Conservation (phyloP, 208 protist species). For the Angomonas ambiguus region DNA sequence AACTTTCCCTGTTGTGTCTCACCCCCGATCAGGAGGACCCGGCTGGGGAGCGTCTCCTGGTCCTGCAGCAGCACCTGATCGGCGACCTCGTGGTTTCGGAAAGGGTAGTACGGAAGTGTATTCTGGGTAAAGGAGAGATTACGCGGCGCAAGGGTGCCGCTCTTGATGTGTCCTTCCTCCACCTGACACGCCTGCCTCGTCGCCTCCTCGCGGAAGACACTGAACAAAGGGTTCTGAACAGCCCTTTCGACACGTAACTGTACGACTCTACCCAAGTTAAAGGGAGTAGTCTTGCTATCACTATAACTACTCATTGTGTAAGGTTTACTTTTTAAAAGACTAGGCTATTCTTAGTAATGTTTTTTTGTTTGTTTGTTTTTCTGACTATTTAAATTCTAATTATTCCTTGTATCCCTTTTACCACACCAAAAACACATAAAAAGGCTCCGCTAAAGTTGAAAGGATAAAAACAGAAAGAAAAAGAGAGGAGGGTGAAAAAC, state of each 20-base stretch:
- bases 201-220: conserved; percentile 64
- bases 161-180: conserved; percentile 21
- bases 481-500: not conserved
- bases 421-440: conserved; percentile 2
- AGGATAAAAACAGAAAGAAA: not conserved
- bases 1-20: conserved; percentile 47
- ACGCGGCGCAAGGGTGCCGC: conserved; percentile 7
- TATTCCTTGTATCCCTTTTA: not conserved
- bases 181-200: conserved; percentile 31
- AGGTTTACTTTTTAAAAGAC: too few relatives aligned
- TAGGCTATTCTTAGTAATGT: too few relatives aligned
- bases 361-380: too few relatives aligned
- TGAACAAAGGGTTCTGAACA: conserved; percentile 46
- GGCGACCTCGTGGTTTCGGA: conserved; percentile 23
- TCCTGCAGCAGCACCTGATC: conserved; percentile 1
- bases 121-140: not conserved
- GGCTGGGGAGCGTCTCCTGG: not conserved
- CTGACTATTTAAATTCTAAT: too few relatives aligned
- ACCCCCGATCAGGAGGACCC: conserved; percentile 36
- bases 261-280: conserved; percentile 32
- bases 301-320: too few relatives aligned
- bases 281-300: too few relatives aligned
- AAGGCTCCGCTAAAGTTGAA: not conserved
- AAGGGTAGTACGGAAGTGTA: conserved; percentile 38
- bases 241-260: conserved; percentile 37